Base-by-base conservation (phyloP, 2,329 filamentous ascomycete species). In the Phyllosticta citribraziliensis region DNA sequence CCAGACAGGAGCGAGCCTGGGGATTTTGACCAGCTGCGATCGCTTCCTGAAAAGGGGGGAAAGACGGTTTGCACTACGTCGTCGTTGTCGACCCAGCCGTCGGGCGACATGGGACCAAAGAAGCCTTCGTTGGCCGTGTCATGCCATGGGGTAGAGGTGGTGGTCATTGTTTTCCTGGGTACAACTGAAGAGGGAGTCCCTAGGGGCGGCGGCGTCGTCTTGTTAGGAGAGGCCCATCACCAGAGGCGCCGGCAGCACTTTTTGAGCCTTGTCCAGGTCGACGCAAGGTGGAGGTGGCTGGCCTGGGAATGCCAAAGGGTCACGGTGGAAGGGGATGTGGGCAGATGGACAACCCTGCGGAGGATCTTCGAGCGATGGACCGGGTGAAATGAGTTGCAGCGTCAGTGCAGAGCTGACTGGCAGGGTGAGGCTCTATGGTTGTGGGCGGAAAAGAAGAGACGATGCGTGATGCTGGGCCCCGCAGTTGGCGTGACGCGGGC, bases 351-450 rank as follows among this genome's bases (percentile, higher is more conserved):
- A 56, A 60, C 58, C 58, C 53, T 60, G 58, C 55, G 53, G 58
- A 60, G 58, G 58, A 60, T 60, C 58, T 60, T 56, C 58, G 58
- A 60, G 58, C 58, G 58, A 60, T 60, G 53, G 58, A 27, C 56
- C 50, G 50, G 35, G 58, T 55, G 40, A 56, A 30, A 54, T 52
- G 52, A 54, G 40, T 60, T 53, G 55, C 55, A 60, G 52, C 54
- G 58, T 55, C 58, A 58, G 54, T 60, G 58, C 58, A 47, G 24
- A 19, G 27, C 53, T 50, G 50, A 27, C 51, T 52, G 50, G 47
- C 33, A 59, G 52, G 58, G 51, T 59, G 57, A 52, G 57, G 57
- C 58, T 60, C 58, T 60, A 53, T 60, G 40, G 40, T 19, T 19
- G 20, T 12, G 52, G 20, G 52, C 20, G 20, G 52, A 22, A 22